Evolutionary conservation across 805 yeast genomes (phyloP).

Genomic region (Alloascoidea hylecoeti): DNA sequence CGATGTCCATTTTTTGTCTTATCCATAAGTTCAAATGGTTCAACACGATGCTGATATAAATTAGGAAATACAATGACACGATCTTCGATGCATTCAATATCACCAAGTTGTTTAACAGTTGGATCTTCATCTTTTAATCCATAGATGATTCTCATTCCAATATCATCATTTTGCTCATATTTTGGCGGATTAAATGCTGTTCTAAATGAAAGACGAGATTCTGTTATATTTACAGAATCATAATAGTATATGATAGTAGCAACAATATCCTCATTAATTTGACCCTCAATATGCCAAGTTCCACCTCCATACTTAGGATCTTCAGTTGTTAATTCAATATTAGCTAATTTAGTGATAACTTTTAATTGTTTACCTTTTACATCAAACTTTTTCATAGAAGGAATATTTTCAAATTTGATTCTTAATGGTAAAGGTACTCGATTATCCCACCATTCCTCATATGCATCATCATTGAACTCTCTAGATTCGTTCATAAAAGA

Average conservation of each 20-base stretch:
- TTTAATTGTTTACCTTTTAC: conserved; percentile 13
- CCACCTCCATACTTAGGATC: conserved; percentile 24
- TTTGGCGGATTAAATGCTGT: conserved; percentile 17
- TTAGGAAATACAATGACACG: conserved; percentile 24
- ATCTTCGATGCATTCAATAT: conserved; percentile 14
- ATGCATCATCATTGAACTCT: conserved; percentile 3
- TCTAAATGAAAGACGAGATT: conserved; percentile 20
- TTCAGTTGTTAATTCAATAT: conserved; percentile 26
- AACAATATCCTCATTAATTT: conserved; percentile 25
- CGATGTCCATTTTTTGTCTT: conserved; percentile 21
- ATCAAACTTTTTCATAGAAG: neutral
- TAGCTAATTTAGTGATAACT: conserved; percentile 25
- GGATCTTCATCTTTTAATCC: conserved; percentile 19
- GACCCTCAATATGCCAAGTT: conserved; percentile 29
- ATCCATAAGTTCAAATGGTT: conserved; percentile 22
- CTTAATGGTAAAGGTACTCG: conserved; percentile 1
- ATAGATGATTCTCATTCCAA: conserved; percentile 14
- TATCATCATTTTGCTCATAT: conserved; percentile 21
- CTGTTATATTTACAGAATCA: conserved; percentile 23
- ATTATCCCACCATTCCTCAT: conserved; percentile 3
- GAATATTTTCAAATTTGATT: neutral
- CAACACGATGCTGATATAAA: conserved; percentile 23
- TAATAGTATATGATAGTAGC: conserved; percentile 27
- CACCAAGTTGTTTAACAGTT: conserved; percentile 15
- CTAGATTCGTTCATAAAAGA: too few relatives aligned